These are phyloP conservation scores for Nigrograna mackinnonii DNA, from an alignment of 2,329 filamentous ascomycete species.

Conservation along the genomic window DNA sequence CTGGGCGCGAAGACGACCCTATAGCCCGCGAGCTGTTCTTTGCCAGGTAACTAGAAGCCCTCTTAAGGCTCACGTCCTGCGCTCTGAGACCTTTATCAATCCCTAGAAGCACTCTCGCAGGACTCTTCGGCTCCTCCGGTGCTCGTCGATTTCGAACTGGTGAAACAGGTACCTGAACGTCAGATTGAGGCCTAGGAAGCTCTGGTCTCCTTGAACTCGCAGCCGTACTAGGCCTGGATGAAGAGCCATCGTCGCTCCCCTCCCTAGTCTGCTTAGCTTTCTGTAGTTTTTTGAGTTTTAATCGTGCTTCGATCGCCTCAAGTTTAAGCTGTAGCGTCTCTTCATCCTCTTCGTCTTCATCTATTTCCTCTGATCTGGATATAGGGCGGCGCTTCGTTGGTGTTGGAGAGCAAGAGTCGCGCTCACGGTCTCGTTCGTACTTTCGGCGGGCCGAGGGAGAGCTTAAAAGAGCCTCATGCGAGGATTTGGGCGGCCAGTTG, in stretches of 20 bases:
- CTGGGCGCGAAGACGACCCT: slow-evolving; percentile 31
- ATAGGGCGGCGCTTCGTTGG: slow-evolving; percentile 54
- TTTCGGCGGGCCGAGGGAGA: slow-evolving; percentile 80
- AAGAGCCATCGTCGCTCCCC: slow-evolving; percentile 23
- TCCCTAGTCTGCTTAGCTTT: slow-evolving; percentile 48
- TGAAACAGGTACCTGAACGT: slow-evolving; percentile 78
- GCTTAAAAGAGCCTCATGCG: slow-evolving; percentile 64
- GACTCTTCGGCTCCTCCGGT: slow-evolving; percentile 66
- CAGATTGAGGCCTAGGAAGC: slow-evolving; percentile 23
- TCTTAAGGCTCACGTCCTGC: slow-evolving; percentile 81
- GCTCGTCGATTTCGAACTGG: slow-evolving; percentile 57
- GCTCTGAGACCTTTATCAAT: slow-evolving; percentile 87
- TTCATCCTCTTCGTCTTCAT: slow-evolving; percentile 82
- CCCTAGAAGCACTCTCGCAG: slow-evolving; percentile 77
- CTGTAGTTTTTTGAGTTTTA: slow-evolving; percentile 86
- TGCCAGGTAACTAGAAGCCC: slow-evolving; percentile 55
- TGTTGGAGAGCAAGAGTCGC: slow-evolving; percentile 60
- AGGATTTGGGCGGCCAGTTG: slow-evolving; percentile 66
- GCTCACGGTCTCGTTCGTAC: slow-evolving; percentile 66
- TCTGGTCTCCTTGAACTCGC: slow-evolving; percentile 23
- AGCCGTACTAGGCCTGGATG: slow-evolving; percentile 31
- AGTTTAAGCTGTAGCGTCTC: slow-evolving; percentile 86
- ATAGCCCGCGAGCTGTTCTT: slow-evolving; percentile 9
- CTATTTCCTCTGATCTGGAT: slow-evolving; percentile 51
- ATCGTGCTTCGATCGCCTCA: slow-evolving; percentile 82